Evolutionary conservation across 805 yeast species (phyloP).

Genomic region (Hanseniaspora nectarophila): DNA sequence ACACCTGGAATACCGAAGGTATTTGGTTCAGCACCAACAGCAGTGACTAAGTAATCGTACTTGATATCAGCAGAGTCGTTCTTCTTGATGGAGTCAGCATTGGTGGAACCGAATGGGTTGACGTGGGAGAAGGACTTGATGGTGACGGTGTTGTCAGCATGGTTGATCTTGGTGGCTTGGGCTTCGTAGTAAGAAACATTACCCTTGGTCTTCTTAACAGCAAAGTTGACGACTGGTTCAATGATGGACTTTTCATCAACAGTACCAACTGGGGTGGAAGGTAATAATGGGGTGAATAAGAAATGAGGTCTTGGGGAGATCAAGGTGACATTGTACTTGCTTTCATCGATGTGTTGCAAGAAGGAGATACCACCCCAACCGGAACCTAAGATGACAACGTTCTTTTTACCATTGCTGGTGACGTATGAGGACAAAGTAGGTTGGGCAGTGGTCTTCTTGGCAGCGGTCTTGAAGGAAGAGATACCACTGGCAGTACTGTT

Average conservation of each 20-base stretch:
- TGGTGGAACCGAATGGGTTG: constrained; percentile 25
- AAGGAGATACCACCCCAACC: constrained; percentile 94
- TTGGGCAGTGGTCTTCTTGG: constrained; percentile 13
- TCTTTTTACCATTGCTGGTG: constrained; percentile 29
- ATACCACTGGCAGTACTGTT: constrained; percentile 11
- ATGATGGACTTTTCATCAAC: constrained; percentile 80
- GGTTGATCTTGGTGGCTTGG: constrained; percentile 75
- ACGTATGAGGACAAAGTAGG: constrained; percentile 11
- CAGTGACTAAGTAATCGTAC: constrained; percentile 77
- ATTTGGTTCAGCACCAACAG: constrained; percentile 89
- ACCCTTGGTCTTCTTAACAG: constrained; percentile 62
- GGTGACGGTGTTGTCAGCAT: constrained; percentile 54
- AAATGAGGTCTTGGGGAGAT: constrained; percentile 90
- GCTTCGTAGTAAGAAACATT: constrained; percentile 80
- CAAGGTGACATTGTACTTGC: constrained; percentile 76
- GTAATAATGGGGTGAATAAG: constrained; percentile 83
- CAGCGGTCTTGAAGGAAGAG: constrained; percentile 12
- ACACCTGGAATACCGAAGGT: constrained; percentile 93
- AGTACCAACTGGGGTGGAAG: constrained; percentile 89
- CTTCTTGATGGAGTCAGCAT: constrained; percentile 29
- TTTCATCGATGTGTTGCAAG: constrained; percentile 71
- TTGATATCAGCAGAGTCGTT: constrained; percentile 36
- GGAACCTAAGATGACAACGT: constrained; percentile 59
- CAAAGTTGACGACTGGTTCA: constrained; percentile 84
- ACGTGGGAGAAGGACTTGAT: constrained; percentile 37